A percentile compares a stretch with the other conserved stretches of the same genome.
Evolutionary conservation across 1,284 basidiomycete species (phyloP).

Genomic region (Athelia sp.): DNA sequence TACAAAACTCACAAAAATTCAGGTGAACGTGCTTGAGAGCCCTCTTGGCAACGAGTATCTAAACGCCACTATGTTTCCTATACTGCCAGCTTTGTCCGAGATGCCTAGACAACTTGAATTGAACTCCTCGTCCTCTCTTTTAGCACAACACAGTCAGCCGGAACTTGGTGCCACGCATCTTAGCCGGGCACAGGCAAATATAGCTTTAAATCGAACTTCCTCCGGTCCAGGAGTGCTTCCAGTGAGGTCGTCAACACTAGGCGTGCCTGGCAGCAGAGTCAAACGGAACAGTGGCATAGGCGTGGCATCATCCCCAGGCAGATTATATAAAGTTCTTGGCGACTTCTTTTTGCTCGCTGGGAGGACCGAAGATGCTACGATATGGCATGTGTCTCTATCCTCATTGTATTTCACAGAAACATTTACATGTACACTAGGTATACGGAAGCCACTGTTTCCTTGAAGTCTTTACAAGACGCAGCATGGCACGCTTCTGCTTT

Average conservation of each 20-base stretch:
- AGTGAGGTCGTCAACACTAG: constrained; percentile 47
- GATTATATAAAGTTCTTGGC: constrained; percentile 83
- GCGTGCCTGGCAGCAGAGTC: constrained; percentile 36
- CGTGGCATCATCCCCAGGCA: constrained; percentile 67
- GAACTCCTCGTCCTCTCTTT: constrained; percentile 35
- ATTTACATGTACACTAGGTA: constrained; percentile 50
- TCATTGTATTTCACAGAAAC: not conserved
- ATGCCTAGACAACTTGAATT: constrained; percentile 50
- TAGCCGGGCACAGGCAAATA: constrained; percentile 32
- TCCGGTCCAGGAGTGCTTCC: constrained; percentile 26
- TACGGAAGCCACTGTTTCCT: constrained; percentile 72
- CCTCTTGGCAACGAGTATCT: constrained; percentile 73
- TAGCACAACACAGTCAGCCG: constrained; percentile 51
- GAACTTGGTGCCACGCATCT: constrained; percentile 43
- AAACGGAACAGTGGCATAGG: constrained; percentile 62
- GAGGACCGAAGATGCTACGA: constrained; percentile 70
- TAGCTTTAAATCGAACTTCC: constrained; percentile 50
- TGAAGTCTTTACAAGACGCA: constrained; percentile 69
- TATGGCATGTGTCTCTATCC: constrained; percentile 50
- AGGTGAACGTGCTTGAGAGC: constrained; percentile 65
- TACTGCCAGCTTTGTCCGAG: constrained; percentile 52
- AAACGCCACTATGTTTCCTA: constrained; percentile 59
- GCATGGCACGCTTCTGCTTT: constrained; percentile 85
- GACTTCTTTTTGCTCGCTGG: constrained; percentile 86
- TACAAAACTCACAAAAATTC: constrained; percentile 11